Conservation (phyloP, 2,329 filamentous ascomycete genomes). For the Zymoseptoria brevis region DNA sequence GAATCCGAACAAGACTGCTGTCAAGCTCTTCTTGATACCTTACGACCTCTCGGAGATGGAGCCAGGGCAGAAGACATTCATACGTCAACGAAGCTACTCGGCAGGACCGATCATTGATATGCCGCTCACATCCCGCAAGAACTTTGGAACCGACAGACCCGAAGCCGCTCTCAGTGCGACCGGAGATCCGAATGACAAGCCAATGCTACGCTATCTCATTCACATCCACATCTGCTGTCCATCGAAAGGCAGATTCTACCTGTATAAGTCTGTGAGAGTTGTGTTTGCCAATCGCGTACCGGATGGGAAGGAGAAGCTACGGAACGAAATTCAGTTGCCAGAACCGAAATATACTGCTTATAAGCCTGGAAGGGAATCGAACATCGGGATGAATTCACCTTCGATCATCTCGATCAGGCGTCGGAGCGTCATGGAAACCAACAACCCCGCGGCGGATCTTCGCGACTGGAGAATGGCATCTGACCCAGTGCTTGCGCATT, state of each 20-base stretch:
- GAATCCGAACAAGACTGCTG: constrained; percentile 95
- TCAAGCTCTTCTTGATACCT: constrained; percentile 88
- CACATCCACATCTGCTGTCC: constrained; percentile 91
- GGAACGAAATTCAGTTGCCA: constrained; percentile 81
- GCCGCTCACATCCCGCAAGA: constrained; percentile 42
- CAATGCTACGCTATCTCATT: constrained; percentile 78
- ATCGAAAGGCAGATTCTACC: constrained; percentile 71
- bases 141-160: constrained; percentile 45
- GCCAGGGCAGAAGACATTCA: constrained; percentile 87
- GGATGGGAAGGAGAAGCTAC: constrained; percentile 85
- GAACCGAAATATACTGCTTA: constrained; percentile 82
- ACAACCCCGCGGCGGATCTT: not conserved
- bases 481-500: constrained; percentile 14
- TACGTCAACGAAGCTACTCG: constrained; percentile 89
- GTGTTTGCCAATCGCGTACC: constrained; percentile 96
- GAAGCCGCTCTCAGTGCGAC: constrained; percentile 45
- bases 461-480: not conserved
- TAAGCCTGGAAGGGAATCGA: constrained; percentile 52
- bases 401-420: constrained; percentile 10
- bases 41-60: constrained; percentile 93
- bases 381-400: constrained; percentile 16
- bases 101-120: constrained; percentile 75
- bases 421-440: constrained; percentile 11
- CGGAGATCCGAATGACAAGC: constrained; percentile 51
- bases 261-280: constrained; percentile 86